Evolutionary conservation across 2,329 filamentous ascomycete genomes (phyloP).

Genomic region (Beauveria sp.): DNA sequence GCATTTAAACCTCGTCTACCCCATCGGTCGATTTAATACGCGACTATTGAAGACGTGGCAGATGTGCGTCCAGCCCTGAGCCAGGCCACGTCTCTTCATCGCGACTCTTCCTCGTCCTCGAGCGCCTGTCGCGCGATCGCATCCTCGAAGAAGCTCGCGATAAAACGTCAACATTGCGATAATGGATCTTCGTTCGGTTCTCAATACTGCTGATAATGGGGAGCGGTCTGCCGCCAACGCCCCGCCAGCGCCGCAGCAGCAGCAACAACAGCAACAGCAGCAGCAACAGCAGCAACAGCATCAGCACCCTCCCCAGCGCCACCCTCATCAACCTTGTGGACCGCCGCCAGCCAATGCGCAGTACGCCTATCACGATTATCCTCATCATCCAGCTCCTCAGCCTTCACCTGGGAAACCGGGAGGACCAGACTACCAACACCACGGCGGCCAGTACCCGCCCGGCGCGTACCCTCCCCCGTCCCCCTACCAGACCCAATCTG

Average conservation of each 20-base stretch:
- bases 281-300: slow-evolving; percentile 12
- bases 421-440: slow-evolving; percentile 37
- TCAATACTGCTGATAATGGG: slow-evolving; percentile 45
- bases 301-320: slow-evolving; percentile 33
- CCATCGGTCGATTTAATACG: slow-evolving; percentile 1
- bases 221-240: slow-evolving; percentile 29
- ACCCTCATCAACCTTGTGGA: slow-evolving; percentile 28
- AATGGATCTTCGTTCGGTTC: slow-evolving; percentile 48
- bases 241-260: slow-evolving; percentile 16
- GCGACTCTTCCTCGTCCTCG: slow-evolving; percentile 9
- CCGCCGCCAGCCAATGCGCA: slow-evolving; percentile 33
- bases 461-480: slow-evolving; percentile 31
- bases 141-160: neutral
- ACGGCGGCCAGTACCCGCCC: slow-evolving; percentile 19
- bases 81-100: slow-evolving; percentile 6
- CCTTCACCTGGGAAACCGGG: slow-evolving; percentile 40
- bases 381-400: slow-evolving; percentile 37
- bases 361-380: slow-evolving; percentile 45
- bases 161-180: neutral
- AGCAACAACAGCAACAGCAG: slow-evolving; percentile 14
- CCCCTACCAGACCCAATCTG: slow-evolving; percentile 31
- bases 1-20: neutral
- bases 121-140: slow-evolving; percentile 13
- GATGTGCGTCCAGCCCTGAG: slow-evolving; percentile 1
- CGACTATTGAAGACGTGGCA: neutral